Evolutionary conservation across 2,329 filamentous ascomycete species (phyloP), one percentile per base, ranked within the genome.

Genomic region (Pseudodiploospora longispora): DNA sequence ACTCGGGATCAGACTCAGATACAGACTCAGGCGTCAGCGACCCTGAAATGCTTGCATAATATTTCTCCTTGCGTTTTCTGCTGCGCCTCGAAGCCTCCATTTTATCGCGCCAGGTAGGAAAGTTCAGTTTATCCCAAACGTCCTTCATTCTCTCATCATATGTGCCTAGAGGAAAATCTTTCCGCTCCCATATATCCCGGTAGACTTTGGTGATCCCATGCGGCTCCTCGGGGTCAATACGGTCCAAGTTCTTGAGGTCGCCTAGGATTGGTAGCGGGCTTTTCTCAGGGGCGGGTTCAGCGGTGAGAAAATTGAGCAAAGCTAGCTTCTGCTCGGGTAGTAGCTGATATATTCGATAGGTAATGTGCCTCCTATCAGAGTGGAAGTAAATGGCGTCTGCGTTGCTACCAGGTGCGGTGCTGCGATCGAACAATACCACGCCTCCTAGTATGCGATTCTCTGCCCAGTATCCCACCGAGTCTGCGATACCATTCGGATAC

Each of bases 371-470:
- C 3, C 52, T 43, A 35, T 47, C 43, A 6, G 54, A 32, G 36
- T 59, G 52, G 19, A 60, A 45, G 38, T 51, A 60, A n/a, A 58
- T 38, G 35, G 36, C 33, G 19, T 47, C 42, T 39, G 38, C 38
- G 9, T 31, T 32, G 10, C 42, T 27, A 40, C 42, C 27, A 34
- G 33, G 32, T n/a, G n/a, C n/a, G 33, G 7, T 12, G 9, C 41
- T 43, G 29, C 58, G 46, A 38, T 60, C 55, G 36, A 61, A 61
- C 4, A 60, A 34, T 0, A 54, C 47, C 2, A 61, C 58, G 12
- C 58, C 58, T 10, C 58, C 57, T 10, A 60, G 45, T 32, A 59
- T 57, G 28, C 52, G 52, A 19, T 43, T 41, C 35, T 59, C 58
- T 6, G 56, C 55, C 58, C 57, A 59, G 46, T 53, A 60, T 3